Percentiles rank a stretch among this genome's conserved stretches.
Conservation (phyloP, 2,329 filamentous ascomycete genomes). For the Curvularia verruculosa region DNA sequence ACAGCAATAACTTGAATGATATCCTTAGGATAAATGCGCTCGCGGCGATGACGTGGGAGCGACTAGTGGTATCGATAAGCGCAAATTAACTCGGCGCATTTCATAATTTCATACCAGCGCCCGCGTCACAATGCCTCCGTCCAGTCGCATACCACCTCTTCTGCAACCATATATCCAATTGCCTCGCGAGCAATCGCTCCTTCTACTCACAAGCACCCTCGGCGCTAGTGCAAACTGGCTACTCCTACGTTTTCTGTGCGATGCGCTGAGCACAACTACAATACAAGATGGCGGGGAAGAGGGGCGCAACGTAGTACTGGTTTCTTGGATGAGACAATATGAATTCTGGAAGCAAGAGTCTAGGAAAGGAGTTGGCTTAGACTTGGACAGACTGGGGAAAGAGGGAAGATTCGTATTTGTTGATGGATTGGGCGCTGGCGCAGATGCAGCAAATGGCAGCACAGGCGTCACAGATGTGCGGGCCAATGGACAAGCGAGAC, state of each 20-base stretch:
- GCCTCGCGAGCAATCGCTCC: constrained; percentile 64
- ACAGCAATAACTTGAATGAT: not conserved
- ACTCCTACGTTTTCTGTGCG: constrained; percentile 58
- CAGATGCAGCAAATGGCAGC: constrained; percentile 11
- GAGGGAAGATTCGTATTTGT: constrained; percentile 72
- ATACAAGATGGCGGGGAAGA: constrained; percentile 37
- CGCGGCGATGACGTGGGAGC: not conserved
- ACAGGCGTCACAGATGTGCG: not conserved
- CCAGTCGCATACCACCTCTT: constrained; percentile 65
- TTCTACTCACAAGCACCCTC: constrained; percentile 70
- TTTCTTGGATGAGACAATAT: constrained; percentile 81
- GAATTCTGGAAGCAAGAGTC: constrained; percentile 78
- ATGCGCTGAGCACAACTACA: constrained; percentile 46
- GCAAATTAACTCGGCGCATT: constrained; percentile 8
- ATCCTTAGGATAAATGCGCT: not conserved
- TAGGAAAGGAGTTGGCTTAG: constrained; percentile 72
- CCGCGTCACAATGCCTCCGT: constrained; percentile 40
- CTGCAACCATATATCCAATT: constrained; percentile 68
- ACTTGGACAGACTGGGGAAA: constrained; percentile 66
- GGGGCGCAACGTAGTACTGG: constrained; percentile 65
- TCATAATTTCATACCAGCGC: constrained; percentile 7
- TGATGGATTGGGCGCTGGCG: constrained; percentile 72
- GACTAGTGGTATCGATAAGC: constrained; percentile 16
- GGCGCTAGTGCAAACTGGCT: constrained; percentile 63
- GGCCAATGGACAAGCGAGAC: constrained; percentile 6